Percentiles rank a stretch among this genome's conserved stretches.
These are phyloP conservation scores for Penicillium brevicompactum DNA, from an alignment of 2,329 filamentous ascomycete species.

Conservation along the genomic window DNA sequence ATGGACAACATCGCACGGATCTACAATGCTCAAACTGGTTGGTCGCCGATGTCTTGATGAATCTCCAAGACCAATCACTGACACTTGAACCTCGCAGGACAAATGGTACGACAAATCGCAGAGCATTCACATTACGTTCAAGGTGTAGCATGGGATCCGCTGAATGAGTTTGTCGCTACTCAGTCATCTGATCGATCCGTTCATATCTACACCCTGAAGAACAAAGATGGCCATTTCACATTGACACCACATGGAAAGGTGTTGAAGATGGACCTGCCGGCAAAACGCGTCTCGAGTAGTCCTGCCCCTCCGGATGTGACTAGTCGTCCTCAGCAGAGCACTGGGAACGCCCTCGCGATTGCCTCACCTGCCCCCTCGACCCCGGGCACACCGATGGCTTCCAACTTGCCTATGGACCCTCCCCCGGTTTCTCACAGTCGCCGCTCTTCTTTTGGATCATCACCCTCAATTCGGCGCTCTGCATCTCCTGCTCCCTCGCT, in stretches of 20 bases:
- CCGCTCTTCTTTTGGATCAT: conserved; percentile 86
- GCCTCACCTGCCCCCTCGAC: conserved; percentile 88
- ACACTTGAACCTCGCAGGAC: conserved; percentile 45
- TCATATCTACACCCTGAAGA: conserved; percentile 94
- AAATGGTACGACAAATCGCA: conserved; percentile 85
- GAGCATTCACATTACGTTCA: conserved; percentile 99
- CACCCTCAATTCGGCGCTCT: conserved; percentile 77
- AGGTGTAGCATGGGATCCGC: conserved; percentile 95
- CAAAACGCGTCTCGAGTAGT: conserved; percentile 84
- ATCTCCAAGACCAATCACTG: conserved; percentile 18
- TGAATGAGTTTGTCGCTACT: conserved; percentile 97
- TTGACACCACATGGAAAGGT: conserved; percentile 77
- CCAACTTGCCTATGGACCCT: conserved; percentile 93
- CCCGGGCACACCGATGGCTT: conserved; percentile 87
- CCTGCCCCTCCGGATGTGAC: conserved; percentile 82
- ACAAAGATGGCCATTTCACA: conserved; percentile 93
- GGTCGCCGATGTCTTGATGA: conserved; percentile 24
- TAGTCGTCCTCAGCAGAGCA: conserved; percentile 34
- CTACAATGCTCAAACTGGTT: conserved; percentile 90
- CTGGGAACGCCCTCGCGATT: conserved; percentile 53
- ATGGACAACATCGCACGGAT: conserved; percentile 99
- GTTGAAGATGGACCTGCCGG: conserved; percentile 90
- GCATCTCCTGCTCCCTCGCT: conserved; percentile 91
- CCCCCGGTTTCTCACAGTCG: conserved; percentile 89
- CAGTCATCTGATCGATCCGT: conserved; percentile 98